Evolutionary conservation across 805 yeast species (phyloP).

Genomic region (Kodamaea kakaduensis): DNA sequence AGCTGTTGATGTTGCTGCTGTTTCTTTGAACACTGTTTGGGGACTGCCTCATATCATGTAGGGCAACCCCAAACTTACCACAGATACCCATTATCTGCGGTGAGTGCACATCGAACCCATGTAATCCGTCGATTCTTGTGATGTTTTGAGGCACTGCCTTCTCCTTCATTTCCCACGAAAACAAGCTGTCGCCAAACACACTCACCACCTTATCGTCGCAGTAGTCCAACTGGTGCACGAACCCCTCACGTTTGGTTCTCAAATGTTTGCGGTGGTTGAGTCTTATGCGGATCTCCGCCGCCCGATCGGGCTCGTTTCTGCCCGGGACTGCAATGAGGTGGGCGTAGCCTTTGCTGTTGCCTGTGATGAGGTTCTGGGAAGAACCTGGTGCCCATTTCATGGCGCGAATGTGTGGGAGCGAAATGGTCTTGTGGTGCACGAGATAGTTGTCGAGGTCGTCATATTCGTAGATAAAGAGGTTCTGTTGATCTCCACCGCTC

Average conservation of each 20-base stretch:
- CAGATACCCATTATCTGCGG: slow-evolving; percentile 59
- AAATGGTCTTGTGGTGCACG: slow-evolving; percentile 56
- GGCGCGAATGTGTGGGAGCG: slow-evolving; percentile 52
- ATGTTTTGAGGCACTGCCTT: slow-evolving; percentile 51
- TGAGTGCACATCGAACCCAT: slow-evolving; percentile 35
- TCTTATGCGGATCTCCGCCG: slow-evolving; percentile 72
- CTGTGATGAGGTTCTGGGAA: slow-evolving; percentile 52
- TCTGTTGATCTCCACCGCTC: slow-evolving; percentile 42
- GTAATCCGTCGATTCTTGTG: slow-evolving; percentile 47
- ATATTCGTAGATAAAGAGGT: slow-evolving; percentile 50
- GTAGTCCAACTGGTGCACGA: slow-evolving; percentile 27
- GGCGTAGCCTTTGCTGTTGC: slow-evolving; percentile 72
- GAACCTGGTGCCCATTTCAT: slow-evolving; percentile 48
- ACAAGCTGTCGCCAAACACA: slow-evolving; percentile 63
- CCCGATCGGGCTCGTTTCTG: slow-evolving; percentile 28
- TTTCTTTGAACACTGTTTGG: too few species aligned
- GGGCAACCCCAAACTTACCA: slow-evolving; percentile 69
- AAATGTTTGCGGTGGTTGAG: slow-evolving; percentile 76
- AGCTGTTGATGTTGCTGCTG: too few species aligned
- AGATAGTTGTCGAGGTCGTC: slow-evolving; percentile 37
- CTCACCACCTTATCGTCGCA: slow-evolving; percentile 50
- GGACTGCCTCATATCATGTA: slow-evolving; percentile 71
- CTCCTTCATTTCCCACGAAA: slow-evolving; percentile 63
- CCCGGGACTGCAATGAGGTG: slow-evolving; percentile 70
- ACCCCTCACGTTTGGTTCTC: slow-evolving; percentile 20